These are phyloP conservation scores for Auricularia cornea DNA, from an alignment of 768 basidiomycete genomes.

Conservation along the genomic window DNA sequence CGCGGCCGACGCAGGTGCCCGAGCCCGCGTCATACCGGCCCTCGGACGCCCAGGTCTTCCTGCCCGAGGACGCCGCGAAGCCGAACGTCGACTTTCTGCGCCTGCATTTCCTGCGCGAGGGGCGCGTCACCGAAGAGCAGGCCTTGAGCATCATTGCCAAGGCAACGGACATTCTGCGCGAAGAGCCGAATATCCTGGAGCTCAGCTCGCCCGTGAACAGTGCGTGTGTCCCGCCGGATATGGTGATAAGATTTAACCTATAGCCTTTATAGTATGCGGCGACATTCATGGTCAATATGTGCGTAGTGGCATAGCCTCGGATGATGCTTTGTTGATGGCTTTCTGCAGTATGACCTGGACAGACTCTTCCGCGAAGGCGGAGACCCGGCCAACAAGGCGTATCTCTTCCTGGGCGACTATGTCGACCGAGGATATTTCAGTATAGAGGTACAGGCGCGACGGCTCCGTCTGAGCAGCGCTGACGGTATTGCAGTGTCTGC, in stretches of 20 bases:
- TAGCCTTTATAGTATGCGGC: constrained; percentile 37
- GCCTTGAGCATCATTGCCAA: constrained; percentile 33
- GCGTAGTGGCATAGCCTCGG: constrained; percentile 14
- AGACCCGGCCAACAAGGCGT: constrained; percentile 36
- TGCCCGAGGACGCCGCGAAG: constrained; percentile 25
- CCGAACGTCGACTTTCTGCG: constrained; percentile 39
- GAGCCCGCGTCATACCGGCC: constrained; percentile 34
- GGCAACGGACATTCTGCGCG: constrained; percentile 27
- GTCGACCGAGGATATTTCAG: constrained; percentile 42
- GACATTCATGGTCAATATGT: constrained; percentile 41
- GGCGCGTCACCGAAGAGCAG: constrained; percentile 33
- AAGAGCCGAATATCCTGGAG: constrained; percentile 38
- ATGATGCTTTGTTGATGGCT: neutral
- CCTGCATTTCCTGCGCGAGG: constrained; percentile 40
- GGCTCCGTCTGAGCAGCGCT: neutral
- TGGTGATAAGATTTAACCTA: too few relatives aligned
- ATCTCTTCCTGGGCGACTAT: constrained; percentile 41
- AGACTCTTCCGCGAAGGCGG: constrained; percentile 40
- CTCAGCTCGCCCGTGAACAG: constrained; percentile 39
- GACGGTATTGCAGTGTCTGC: constrained; percentile 28
- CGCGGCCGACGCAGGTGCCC: constrained; percentile 31
- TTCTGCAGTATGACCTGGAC: constrained; percentile 40
- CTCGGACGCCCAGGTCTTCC: constrained; percentile 36
- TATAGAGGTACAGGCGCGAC: constrained; percentile 28
- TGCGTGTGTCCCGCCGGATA: constrained; percentile 12